Percentiles rank a stretch among this genome's conserved stretches.
Conservation (phyloP, 2,329 filamentous ascomycete genomes). For the Penicillium sp. region DNA sequence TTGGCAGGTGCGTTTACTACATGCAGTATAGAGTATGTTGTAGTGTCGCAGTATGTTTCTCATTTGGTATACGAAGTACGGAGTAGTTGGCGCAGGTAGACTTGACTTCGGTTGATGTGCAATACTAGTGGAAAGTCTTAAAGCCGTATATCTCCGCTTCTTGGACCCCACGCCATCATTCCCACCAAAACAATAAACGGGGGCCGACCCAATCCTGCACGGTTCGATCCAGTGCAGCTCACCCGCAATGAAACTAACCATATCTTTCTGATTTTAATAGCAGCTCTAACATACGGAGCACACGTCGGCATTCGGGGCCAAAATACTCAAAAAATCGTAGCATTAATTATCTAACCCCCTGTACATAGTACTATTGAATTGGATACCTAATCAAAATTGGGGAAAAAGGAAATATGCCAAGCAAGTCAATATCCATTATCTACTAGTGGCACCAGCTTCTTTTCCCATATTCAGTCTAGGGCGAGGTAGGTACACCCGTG, state of each 20-base stretch:
- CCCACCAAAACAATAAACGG: not conserved
- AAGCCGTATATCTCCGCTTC: slow-evolving; percentile 3
- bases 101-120: not conserved
- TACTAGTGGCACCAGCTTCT: not conserved
- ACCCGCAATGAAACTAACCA: not conserved
- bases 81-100: not conserved
- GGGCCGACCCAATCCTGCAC: not conserved
- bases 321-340: no score
- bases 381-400: not conserved
- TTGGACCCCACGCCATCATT: slow-evolving; percentile 5
- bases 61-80: not conserved
- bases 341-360: not conserved
- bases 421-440: slow-evolving; percentile 1
- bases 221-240: not conserved
- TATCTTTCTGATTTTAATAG: not conserved
- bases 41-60: not conserved
- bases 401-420: not conserved
- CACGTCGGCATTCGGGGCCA: not conserved
- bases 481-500: not conserved
- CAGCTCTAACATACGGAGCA: not conserved
- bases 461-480: slow-evolving; percentile 5
- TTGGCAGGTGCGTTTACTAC: not conserved
- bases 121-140: not conserved
- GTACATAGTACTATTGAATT: not conserved
- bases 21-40: not conserved